Conservation (phyloP, 2,329 filamentous ascomycete genomes). For the Epichloe gansuensis region DNA sequence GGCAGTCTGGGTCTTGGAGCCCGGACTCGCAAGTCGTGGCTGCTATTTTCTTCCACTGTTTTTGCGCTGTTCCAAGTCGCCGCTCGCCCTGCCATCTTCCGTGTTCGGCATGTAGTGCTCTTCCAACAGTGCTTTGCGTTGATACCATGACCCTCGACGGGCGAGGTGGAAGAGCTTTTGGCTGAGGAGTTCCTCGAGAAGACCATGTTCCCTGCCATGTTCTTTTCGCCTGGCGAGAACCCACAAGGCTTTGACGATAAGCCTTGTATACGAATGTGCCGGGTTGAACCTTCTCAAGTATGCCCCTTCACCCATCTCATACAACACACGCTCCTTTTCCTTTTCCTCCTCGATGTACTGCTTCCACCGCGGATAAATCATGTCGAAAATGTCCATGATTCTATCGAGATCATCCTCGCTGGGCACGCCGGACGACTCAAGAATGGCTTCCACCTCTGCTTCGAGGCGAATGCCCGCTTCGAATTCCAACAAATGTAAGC, state of each 20-base stretch:
- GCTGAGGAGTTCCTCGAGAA: conserved; percentile 62
- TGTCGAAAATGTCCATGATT: conserved; percentile 60
- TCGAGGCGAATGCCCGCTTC: conserved; percentile 77
- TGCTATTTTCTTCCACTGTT: conserved; percentile 69
- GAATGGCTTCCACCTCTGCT: conserved; percentile 64
- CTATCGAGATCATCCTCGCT: conserved; percentile 52
- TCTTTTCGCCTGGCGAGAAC: conserved; percentile 74
- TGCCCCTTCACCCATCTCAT: conserved; percentile 72
- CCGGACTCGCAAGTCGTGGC: conserved; percentile 73
- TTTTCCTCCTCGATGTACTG: conserved; percentile 60
- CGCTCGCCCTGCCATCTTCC: conserved; percentile 27
- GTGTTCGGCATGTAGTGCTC: conserved; percentile 82
- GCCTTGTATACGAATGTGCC: conserved; percentile 84
- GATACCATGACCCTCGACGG: conserved; percentile 84
- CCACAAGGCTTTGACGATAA: conserved; percentile 76
- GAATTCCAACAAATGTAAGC: conserved; percentile 69
- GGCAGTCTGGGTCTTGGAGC: conserved; percentile 77
- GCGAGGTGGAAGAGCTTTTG: conserved; percentile 80
- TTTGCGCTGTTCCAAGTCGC: conserved; percentile 45
- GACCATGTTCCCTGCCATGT: conserved; percentile 60
- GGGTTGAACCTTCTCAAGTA: conserved; percentile 86
- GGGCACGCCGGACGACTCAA: conserved; percentile 67
- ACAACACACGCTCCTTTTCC: conserved; percentile 62
- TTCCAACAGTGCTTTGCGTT: conserved; percentile 84
- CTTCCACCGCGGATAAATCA: conserved; percentile 73